Conservation (phyloP, 2,329 filamentous ascomycete species). For the Penicillium sumatraense region DNA sequence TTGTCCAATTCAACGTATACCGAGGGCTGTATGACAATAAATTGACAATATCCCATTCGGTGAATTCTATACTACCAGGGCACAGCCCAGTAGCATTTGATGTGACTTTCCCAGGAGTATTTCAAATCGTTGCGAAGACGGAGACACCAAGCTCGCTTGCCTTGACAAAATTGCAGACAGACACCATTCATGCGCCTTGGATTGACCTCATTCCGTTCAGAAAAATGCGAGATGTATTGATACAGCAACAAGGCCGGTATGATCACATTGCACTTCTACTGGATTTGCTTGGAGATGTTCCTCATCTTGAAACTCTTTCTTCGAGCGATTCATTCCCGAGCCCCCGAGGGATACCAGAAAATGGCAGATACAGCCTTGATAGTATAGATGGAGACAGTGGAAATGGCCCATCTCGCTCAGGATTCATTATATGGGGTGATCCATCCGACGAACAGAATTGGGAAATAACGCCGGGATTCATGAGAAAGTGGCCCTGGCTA, state of each 20-base stretch:
- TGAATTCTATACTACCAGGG: not conserved
- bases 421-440: not conserved
- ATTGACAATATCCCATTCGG: not conserved
- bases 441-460: not conserved
- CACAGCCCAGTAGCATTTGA: not conserved
- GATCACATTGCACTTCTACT: not conserved
- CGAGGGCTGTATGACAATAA: not conserved
- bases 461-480: not conserved
- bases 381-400: not conserved
- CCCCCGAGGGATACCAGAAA: too few relatives aligned
- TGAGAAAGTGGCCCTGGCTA: not conserved
- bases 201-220: not conserved
- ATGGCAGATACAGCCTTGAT: too few relatives aligned
- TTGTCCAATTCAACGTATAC: not conserved
- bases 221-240: not conserved
- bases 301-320: not conserved
- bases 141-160: not conserved
- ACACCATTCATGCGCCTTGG: not conserved
- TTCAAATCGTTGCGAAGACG: not conserved
- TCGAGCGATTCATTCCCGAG: not conserved
- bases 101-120: not conserved
- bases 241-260: not conserved
- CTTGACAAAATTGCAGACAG: not conserved
- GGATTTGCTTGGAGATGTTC: not conserved
- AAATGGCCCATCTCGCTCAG: not conserved